These are phyloP conservation scores for Trichoderma cornu-damae DNA, from an alignment of 2,329 filamentous ascomycete species.

Conservation along the genomic window DNA sequence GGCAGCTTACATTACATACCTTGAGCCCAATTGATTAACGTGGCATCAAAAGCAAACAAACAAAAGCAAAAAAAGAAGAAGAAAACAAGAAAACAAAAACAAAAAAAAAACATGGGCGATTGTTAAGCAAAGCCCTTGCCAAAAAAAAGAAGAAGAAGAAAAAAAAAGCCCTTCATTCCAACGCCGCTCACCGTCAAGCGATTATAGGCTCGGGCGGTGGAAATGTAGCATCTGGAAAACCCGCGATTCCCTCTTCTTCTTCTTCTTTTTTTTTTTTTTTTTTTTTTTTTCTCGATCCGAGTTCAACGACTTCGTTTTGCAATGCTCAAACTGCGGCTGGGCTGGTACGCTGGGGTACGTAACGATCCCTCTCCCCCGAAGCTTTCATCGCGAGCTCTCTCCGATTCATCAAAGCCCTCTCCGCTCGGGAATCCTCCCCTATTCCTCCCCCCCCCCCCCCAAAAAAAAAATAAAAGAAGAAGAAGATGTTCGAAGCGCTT, in stretches of 20 bases:
- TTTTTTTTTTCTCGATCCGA: background rate
- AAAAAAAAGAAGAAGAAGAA: too few species aligned
- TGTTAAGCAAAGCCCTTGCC: too few species aligned
- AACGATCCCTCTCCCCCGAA: background rate
- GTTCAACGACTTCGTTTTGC: constrained; percentile 17
- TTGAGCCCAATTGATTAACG: constrained; percentile 20
- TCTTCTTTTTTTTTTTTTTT: too few species aligned
- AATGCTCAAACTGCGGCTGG: constrained; percentile 50
- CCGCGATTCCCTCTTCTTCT: too few species aligned
- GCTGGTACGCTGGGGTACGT: constrained; percentile 58
- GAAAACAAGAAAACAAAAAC: too few species aligned
- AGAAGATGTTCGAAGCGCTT: too few species aligned
- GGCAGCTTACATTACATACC: too few species aligned
- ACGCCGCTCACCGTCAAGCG: background rate
- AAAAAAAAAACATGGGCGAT: too few species aligned
- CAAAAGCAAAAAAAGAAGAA: too few species aligned
- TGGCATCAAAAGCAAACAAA: constrained; percentile 20
- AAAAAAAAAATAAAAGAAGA: too few species aligned
- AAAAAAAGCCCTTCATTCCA: too few species aligned
- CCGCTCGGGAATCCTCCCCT: background rate
- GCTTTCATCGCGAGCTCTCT: constrained; percentile 1
- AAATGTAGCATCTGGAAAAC: constrained; percentile 13
- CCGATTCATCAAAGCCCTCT: background rate
- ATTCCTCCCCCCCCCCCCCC: too few species aligned
- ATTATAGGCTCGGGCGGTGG: constrained; percentile 4